phyloP scores from a whole-genome alignment of 2,329 filamentous ascomycete genomes.

The Xylaria multiplex region DNA sequence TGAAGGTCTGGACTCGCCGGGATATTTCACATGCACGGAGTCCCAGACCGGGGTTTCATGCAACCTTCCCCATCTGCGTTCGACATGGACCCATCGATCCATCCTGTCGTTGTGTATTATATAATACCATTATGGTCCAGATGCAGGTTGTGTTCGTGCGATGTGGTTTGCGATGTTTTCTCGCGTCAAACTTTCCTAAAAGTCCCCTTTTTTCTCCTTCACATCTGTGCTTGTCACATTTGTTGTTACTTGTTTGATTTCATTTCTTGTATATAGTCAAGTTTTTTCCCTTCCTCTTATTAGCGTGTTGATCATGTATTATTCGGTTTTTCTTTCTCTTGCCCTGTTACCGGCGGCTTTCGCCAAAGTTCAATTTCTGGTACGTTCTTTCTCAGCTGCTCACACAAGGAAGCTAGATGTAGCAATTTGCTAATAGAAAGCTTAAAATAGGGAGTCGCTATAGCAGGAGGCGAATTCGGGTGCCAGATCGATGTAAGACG shows the following conservation, averaged over 20 bases:
- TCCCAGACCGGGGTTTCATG: conserved; percentile 28
- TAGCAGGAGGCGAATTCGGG: conserved; percentile 61
- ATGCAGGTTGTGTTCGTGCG: conserved; percentile 1
- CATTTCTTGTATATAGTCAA: conserved; percentile 32
- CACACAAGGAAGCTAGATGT: not conserved
- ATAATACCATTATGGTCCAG: conserved; percentile 7
- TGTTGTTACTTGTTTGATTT: conserved; percentile 9
- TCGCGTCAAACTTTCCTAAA: conserved; percentile 14
- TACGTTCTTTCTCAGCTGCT: conserved; percentile 30
- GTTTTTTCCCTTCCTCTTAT: conserved; percentile 21
- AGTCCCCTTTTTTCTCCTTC: conserved; percentile 5
- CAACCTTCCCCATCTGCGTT: conserved; percentile 28
- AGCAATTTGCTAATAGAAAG: conserved; percentile 18
- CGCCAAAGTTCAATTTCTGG: conserved; percentile 47
- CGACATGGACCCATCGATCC: not conserved
- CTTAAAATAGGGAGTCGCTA: conserved; percentile 53
- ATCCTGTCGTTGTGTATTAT: not conserved
- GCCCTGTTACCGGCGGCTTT: conserved; percentile 38
- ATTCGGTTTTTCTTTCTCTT: conserved; percentile 39
- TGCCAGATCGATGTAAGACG: conserved; percentile 56
- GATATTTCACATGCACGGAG: conserved; percentile 20
- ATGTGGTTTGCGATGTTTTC: conserved; percentile 16
- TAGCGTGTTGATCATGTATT: conserved; percentile 45
- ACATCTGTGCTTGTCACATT: conserved; percentile 5
- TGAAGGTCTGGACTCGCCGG: conserved; percentile 22